Evolutionary conservation across 208 protist species (phyloP).

Genomic region (Wallacemonas sp.): DNA sequence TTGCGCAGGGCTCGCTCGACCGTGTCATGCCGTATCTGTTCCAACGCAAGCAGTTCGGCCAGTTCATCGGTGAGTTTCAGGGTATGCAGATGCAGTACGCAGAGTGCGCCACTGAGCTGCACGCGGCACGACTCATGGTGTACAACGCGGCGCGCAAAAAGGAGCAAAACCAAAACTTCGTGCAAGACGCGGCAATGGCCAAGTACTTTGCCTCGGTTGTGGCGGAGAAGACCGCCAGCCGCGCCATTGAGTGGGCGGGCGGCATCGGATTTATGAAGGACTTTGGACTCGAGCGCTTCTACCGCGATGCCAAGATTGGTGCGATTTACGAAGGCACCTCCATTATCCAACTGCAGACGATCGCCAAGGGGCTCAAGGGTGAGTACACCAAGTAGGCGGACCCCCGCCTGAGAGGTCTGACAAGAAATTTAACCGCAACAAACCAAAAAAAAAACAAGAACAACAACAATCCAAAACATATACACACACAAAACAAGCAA

Average conservation of each 20-base stretch:
- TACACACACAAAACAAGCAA: too few relatives aligned
- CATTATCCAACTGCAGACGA: constrained; percentile 96
- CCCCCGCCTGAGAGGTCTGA: too few relatives aligned
- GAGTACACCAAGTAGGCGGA: constrained; percentile 46
- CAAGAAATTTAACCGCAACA: too few relatives aligned
- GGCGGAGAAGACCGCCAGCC: constrained; percentile 78
- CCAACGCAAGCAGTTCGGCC: constrained; percentile 94
- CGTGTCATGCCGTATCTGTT: constrained; percentile 81
- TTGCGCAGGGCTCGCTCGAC: constrained; percentile 86
- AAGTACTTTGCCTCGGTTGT: constrained; percentile 92
- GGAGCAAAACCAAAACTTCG: constrained; percentile 81
- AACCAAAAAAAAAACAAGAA: too few relatives aligned
- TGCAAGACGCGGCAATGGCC: constrained; percentile 95
- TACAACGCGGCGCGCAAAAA: constrained; percentile 94
- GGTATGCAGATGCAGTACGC: constrained; percentile 94
- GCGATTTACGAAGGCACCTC: constrained; percentile 95
- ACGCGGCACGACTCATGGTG: constrained; percentile 82
- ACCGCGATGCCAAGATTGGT: constrained; percentile 91
- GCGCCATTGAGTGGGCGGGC: constrained; percentile 93
- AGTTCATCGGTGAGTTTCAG: constrained; percentile 92
- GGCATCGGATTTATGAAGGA: constrained; percentile 97
- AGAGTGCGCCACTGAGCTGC: constrained; percentile 68
- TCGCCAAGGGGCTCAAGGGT: constrained; percentile 90
- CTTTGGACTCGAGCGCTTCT: constrained; percentile 95
- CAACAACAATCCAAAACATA: too few relatives aligned